These are phyloP conservation scores for Hanseniaspora singularis DNA, from an alignment of 805 yeast species.

Conservation along the genomic window DNA sequence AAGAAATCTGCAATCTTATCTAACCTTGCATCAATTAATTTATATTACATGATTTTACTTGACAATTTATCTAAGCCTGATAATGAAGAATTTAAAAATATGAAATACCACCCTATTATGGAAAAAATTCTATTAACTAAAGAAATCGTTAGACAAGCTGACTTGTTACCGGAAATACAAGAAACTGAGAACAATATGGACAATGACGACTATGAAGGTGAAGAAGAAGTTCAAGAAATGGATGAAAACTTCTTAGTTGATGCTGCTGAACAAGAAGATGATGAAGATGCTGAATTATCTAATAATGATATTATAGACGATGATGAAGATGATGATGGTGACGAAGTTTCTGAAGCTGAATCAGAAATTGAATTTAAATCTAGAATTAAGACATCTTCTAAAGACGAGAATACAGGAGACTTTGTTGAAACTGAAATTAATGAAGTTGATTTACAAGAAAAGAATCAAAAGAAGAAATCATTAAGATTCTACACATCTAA, in stretches of 20 bases:
- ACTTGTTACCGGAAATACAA: slow-evolving; percentile 33
- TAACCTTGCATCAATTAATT: slow-evolving; percentile 69
- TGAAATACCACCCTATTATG: slow-evolving; percentile 88
- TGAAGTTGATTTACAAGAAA: slow-evolving; percentile 78
- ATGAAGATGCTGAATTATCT: slow-evolving; percentile 23
- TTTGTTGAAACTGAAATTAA: slow-evolving; percentile 62
- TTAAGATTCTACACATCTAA: slow-evolving; percentile 93
- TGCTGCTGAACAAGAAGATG: slow-evolving; percentile 22
- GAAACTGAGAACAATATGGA: slow-evolving; percentile 22
- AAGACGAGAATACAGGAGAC: slow-evolving; percentile 34
- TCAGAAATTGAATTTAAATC: slow-evolving; percentile 22
- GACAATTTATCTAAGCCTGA: slow-evolving; percentile 40
- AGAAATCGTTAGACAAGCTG: slow-evolving; percentile 83
- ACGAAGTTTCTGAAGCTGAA: slow-evolving; percentile 21
- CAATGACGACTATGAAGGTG: slow-evolving; percentile 22
- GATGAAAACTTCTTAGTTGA: slow-evolving; percentile 20
- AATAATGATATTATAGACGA: slow-evolving; percentile 19
- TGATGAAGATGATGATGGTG: slow-evolving; percentile 16
- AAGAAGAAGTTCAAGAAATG: slow-evolving; percentile 17
- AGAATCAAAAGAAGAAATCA: slow-evolving; percentile 63
- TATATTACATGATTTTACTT: slow-evolving; percentile 60
- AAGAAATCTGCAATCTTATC: slow-evolving; percentile 61
- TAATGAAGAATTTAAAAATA: slow-evolving; percentile 40
- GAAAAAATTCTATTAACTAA: slow-evolving; percentile 67
- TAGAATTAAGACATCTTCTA: slow-evolving; percentile 20